Evolutionary conservation across 106 monocot genomes (phyloP).

Genomic region (Platanthera guangdongensis): DNA sequence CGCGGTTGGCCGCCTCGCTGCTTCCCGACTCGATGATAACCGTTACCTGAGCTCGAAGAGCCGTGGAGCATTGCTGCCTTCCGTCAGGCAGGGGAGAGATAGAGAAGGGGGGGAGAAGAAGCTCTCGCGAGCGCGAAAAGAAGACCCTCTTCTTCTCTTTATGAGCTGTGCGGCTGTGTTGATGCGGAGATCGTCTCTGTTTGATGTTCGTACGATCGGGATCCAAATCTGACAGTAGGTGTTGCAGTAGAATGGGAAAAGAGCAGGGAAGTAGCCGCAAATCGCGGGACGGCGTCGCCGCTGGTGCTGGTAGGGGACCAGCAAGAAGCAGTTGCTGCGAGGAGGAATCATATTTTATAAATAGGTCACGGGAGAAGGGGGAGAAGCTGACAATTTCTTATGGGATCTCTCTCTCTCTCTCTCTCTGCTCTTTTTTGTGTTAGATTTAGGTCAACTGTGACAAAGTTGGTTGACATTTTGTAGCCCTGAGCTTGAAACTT

Average conservation of each 20-base stretch:
- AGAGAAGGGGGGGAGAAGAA: neutral
- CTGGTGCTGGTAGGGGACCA: neutral
- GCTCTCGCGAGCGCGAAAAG: neutral
- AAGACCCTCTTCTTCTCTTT: too few species aligned
- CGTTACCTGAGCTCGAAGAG: slow-evolving; percentile 14
- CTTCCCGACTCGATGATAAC: slow-evolving; percentile 11
- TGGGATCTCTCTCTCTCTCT: neutral
- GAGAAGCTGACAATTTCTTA: neutral
- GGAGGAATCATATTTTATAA: neutral
- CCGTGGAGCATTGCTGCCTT: slow-evolving; percentile 8
- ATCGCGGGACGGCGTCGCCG: neutral
- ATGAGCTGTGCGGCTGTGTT: neutral
- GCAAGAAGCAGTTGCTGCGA: neutral
- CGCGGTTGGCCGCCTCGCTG: slow-evolving; percentile 15
- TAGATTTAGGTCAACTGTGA: too few species aligned
- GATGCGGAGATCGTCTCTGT: neutral
- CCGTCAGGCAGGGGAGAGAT: neutral
- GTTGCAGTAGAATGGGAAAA: neutral
- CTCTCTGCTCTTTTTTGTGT: neutral
- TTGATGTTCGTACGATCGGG: neutral
- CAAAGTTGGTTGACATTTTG: too few species aligned
- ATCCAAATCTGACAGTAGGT: slow-evolving; percentile 1
- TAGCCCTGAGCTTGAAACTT: too few species aligned
- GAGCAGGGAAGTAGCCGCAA: neutral
- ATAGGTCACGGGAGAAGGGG: neutral